A percentile compares a stretch with the other conserved stretches of the same genome.
Evolutionary conservation across 805 yeast genomes (phyloP).

Genomic region (Zygosaccharomyces siamensis): DNA sequence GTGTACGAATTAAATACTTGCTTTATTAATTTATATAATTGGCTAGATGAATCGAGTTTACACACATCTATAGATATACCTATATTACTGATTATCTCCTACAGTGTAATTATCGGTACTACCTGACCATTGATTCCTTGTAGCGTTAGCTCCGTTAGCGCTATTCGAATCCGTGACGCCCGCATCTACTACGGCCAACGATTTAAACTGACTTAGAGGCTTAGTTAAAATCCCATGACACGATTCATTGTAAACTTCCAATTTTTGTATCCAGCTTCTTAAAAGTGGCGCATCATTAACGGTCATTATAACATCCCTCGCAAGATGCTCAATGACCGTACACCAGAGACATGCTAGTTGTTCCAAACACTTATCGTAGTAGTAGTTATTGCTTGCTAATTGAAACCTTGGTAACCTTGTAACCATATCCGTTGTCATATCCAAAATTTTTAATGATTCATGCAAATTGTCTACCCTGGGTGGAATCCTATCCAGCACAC

Average conservation of each 20-base stretch:
- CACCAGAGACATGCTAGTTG: slow-evolving; percentile 34
- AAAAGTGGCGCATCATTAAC: slow-evolving; percentile 17
- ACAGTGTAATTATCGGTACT: slow-evolving; percentile 3
- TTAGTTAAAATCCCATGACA: slow-evolving; percentile 24
- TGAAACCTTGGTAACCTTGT: slow-evolving; percentile 31
- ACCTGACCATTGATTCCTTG: slow-evolving; percentile 1
- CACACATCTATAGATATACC: background rate
- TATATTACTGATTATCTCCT: slow-evolving; percentile 2
- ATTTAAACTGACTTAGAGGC: slow-evolving; percentile 27
- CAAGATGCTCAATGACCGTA: slow-evolving; percentile 28
- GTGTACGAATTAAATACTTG: background rate
- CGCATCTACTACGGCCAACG: slow-evolving; percentile 15
- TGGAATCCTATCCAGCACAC: slow-evolving; percentile 31
- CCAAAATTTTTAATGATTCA: slow-evolving; percentile 29
- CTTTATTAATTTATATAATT: background rate
- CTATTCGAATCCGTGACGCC: background rate
- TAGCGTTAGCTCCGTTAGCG: background rate
- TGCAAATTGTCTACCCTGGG: slow-evolving; percentile 27
- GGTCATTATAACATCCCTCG: slow-evolving; percentile 20
- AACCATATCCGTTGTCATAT: slow-evolving; percentile 29
- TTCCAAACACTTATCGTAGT: slow-evolving; percentile 35
- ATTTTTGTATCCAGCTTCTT: slow-evolving; percentile 21
- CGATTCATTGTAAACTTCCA: slow-evolving; percentile 24
- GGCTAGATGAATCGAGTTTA: background rate
- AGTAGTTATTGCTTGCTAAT: slow-evolving; percentile 34